Evolutionary conservation across 1,139 yeast genomes (phyloP).

Genomic region (Blastobotrys proliferans): DNA sequence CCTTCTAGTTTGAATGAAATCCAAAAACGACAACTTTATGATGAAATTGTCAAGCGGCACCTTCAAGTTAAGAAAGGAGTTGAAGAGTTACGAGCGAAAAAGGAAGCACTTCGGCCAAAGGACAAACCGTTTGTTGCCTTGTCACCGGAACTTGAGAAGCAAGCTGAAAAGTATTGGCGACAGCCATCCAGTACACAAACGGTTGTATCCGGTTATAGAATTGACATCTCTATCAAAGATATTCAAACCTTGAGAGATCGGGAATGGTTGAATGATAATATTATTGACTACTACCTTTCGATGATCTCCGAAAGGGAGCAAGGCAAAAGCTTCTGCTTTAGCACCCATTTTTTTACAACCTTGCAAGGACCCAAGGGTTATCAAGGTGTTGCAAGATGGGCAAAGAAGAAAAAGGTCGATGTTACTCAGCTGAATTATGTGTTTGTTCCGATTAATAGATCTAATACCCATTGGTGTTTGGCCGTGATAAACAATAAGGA

Average conservation of each 20-base stretch:
- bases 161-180: conserved; percentile 42
- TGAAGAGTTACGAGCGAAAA: conserved; percentile 15
- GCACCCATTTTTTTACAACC: conserved; percentile 82
- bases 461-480: conserved; percentile 89
- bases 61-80: conserved; percentile 16
- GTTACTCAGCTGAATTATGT: conserved; percentile 61
- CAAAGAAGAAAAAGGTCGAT: conserved; percentile 72
- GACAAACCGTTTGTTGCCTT: conserved; percentile 27
- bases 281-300: conserved; percentile 77
- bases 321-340: conserved; percentile 60
- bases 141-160: conserved; percentile 31
- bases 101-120: conserved; percentile 14
- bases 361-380: conserved; percentile 64
- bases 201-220: conserved; percentile 42
- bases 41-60: conserved; percentile 20
- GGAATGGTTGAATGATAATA: conserved; percentile 85
- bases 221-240: conserved; percentile 66
- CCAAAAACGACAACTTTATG: conserved; percentile 16
- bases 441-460: conserved; percentile 78
- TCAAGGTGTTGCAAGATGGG: conserved; percentile 82
- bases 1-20: conserved; percentile 12
- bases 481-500: conserved; percentile 67
- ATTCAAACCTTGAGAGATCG: conserved; percentile 65
- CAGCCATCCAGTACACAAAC: conserved; percentile 33
- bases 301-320: conserved; percentile 47